Evolutionary conservation across 768 basidiomycete genomes (phyloP), one percentile per base, ranked within the genome.

Genomic region (Lactarius pseudohatsudake): DNA sequence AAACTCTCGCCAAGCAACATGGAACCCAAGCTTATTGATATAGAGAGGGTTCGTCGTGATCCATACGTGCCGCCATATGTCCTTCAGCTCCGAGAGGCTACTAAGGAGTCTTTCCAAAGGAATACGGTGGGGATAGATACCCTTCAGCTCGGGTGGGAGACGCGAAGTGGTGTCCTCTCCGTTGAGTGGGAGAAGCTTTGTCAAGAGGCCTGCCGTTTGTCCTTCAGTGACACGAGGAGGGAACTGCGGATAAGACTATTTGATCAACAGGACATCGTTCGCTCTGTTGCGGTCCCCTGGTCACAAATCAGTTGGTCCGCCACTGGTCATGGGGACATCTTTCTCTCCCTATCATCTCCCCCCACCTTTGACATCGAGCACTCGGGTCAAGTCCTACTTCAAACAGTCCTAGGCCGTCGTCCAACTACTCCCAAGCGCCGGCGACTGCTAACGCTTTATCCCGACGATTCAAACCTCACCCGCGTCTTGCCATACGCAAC

Each of bases 81-180:
- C 11, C 38, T 32, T 11, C 30, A 62, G 57, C 64, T 45, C 30
- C 56, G 61, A 20, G 64, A 64, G 40, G 60, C 47, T 9, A 47
- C 38, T 9, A 40, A 59, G 50, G 59, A 60, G 30, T 67, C 77
- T 28, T 75, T 84, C 10, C 69, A 72, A n/a, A 41, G 68, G 3
- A 67, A 70, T 20, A 41, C 50, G 9, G 74, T 84, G 30, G 62
- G 69, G 8, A 70, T 86, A 58, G 66, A 66, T 4, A 71, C 74
- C 4, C 67, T 89, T 32, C 86, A 87, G 69, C 86, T 87, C 68
- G 84, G 85, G 16, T 86, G 86, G 86, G 77, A 80, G 70, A 87
- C 86, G 66, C 79, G 86, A n/a, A 86, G 86, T 70, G 73, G 76
- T 5, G 77, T 80, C 0, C 81, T 84, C 65, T 90, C 88, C 20